Evolutionary conservation across 139 green algal genomes (phyloP).

Genomic region (Astrephomene gubernaculifera): DNA sequence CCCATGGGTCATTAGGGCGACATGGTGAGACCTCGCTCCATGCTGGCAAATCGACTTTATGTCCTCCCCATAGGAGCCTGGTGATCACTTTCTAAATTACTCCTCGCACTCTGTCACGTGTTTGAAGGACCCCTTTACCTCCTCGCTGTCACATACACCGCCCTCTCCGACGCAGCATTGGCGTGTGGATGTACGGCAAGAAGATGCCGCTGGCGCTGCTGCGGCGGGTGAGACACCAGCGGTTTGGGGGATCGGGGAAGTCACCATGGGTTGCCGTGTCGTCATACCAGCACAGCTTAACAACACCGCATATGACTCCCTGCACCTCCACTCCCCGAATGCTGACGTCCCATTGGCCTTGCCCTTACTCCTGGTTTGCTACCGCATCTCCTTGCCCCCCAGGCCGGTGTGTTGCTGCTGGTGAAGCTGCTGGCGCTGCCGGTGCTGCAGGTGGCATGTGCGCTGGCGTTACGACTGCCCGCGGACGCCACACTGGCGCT

Average conservation of each 20-base stretch:
- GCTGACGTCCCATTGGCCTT: too few species aligned
- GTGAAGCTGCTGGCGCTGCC: conserved; percentile 40
- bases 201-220: conserved; percentile 37
- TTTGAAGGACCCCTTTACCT: not conserved
- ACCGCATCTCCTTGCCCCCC: not conserved
- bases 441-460: conserved; percentile 38
- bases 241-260: too few species aligned
- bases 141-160: not conserved
- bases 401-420: conserved; percentile 23
- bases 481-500: not conserved
- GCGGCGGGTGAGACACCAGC: not conserved
- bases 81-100: not conserved
- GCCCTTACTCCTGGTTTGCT: too few species aligned
- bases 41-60: too few species aligned
- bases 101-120: not conserved
- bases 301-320: too few species aligned
- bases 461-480: not conserved
- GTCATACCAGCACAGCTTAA: too few species aligned
- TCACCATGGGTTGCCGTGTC: too few species aligned
- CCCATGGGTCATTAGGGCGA: too few species aligned
- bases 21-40: too few species aligned
- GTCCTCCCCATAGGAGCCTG: too few species aligned
- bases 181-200: conserved; percentile 47
- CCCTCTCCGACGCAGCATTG: not conserved
- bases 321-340: too few species aligned